Evolutionary conservation across 306 rosid genomes (phyloP).

Genomic region (Glycine tomentella): DNA sequence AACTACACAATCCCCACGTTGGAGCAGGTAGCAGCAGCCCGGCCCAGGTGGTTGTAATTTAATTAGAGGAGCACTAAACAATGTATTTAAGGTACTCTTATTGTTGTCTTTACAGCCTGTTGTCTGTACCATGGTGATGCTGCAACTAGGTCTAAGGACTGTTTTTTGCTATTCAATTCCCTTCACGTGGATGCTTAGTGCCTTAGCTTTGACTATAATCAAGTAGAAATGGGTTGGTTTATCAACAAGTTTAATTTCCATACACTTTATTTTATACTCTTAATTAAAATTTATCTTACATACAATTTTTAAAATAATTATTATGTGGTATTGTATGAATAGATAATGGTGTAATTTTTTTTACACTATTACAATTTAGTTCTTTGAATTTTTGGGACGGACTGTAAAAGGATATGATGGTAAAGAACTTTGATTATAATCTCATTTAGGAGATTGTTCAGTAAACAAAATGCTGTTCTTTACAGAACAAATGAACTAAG

Average conservation of each 20-base stretch:
- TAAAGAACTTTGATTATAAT: not conserved
- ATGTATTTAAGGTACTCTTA: constrained; percentile 23
- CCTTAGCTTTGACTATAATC: constrained; percentile 5
- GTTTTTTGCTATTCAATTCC: constrained; percentile 5
- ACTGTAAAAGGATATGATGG: not conserved
- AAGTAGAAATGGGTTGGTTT: not conserved
- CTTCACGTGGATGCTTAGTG: constrained; percentile 29
- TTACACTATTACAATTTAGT: too few relatives aligned
- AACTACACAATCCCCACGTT: constrained; percentile 44
- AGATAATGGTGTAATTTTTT: too few relatives aligned
- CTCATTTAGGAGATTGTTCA: not conserved
- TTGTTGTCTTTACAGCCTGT: constrained; percentile 39
- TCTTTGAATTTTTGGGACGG: too few relatives aligned
- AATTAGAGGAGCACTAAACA: constrained; percentile 21
- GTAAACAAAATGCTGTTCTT: not conserved
- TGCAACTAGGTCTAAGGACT: not conserved
- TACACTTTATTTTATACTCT: not conserved
- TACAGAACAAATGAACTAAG: not conserved
- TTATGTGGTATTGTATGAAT: not conserved
- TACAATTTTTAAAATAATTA: too few relatives aligned
- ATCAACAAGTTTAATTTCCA: not conserved
- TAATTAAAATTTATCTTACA: not conserved
- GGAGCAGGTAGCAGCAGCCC: constrained; percentile 5
- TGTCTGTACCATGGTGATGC: constrained; percentile 38
- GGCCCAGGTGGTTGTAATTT: constrained; percentile 31